Percentiles rank a stretch among this genome's conserved stretches.
These are phyloP conservation scores for Microdochium trichocladiopsis DNA, from an alignment of 2,329 filamentous ascomycete genomes.

Conservation along the genomic window DNA sequence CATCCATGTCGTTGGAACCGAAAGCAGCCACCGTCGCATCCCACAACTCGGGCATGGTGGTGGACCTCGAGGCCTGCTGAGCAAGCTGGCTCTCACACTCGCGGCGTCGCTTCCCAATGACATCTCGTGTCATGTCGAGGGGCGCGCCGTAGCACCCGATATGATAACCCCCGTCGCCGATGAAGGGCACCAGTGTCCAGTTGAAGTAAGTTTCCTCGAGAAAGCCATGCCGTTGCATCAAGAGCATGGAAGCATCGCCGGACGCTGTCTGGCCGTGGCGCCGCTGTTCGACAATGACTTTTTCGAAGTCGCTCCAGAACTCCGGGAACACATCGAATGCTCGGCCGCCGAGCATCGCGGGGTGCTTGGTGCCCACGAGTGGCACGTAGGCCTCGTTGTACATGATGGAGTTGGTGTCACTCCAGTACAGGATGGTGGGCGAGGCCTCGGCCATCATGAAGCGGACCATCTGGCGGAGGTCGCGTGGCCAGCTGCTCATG, in stretches of 20 bases:
- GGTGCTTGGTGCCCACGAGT: conserved; percentile 23
- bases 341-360: conserved; percentile 22
- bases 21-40: conserved; percentile 14
- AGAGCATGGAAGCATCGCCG: conserved; percentile 16
- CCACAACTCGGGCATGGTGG: conserved; percentile 25
- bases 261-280: conserved; percentile 13
- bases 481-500: conserved; percentile 26
- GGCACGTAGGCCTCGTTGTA: conserved; percentile 27
- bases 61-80: conserved; percentile 18
- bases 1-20: conserved; percentile 15
- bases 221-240: conserved; percentile 23
- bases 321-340: conserved; percentile 30
- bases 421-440: conserved; percentile 27
- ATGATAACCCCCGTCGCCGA: conserved; percentile 27
- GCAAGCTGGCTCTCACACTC: conserved; percentile 28
- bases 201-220: conserved; percentile 31
- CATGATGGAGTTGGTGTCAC: conserved; percentile 18
- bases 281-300: conserved; percentile 17
- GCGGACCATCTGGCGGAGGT: conserved; percentile 28
- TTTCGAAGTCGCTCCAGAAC: conserved; percentile 21
- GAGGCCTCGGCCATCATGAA: conserved; percentile 25
- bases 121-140: conserved; percentile 21
- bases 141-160: conserved; percentile 13
- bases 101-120: conserved; percentile 25
- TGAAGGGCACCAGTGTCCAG: conserved; percentile 33